Evolutionary conservation across 306 rosid species (phyloP).

Genomic region (Rosa chinensis): DNA sequence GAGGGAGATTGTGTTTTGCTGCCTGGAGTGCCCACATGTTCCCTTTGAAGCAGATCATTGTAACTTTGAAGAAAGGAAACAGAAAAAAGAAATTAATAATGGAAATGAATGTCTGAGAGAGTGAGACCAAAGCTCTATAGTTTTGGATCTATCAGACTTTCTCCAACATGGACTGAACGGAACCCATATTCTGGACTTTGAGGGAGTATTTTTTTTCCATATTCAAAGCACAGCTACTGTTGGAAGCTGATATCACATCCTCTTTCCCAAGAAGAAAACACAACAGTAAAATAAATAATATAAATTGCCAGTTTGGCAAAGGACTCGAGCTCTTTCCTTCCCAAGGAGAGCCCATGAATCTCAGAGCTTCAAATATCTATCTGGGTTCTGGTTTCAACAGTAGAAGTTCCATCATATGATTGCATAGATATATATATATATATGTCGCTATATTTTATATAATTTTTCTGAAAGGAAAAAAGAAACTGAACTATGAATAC

Average conservation of each 20-base stretch:
- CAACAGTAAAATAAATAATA: background rate
- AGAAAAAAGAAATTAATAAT: slow-evolving; percentile 11
- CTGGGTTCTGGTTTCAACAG: slow-evolving; percentile 27
- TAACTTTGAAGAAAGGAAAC: slow-evolving; percentile 5
- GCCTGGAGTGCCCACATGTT: slow-evolving; percentile 54
- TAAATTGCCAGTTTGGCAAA: background rate
- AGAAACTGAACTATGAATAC: background rate
- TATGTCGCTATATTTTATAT: background rate
- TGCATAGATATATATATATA: background rate
- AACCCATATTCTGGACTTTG: slow-evolving; percentile 28
- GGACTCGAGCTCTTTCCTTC: slow-evolving; percentile 27
- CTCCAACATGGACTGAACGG: slow-evolving; percentile 23
- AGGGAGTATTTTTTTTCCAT: background rate
- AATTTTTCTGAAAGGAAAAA: background rate
- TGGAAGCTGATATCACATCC: slow-evolving; percentile 1
- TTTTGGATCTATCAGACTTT: slow-evolving; percentile 38
- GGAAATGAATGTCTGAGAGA: slow-evolving; percentile 8
- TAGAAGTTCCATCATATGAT: slow-evolving; percentile 20
- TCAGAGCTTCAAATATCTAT: slow-evolving; percentile 27
- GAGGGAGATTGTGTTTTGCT: slow-evolving; percentile 23
- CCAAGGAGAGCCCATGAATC: slow-evolving; percentile 32
- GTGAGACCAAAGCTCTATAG: slow-evolving; percentile 25
- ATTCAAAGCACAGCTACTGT: slow-evolving; percentile 9
- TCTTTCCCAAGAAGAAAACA: slow-evolving; percentile 21
- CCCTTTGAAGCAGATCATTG: slow-evolving; percentile 36